Evolutionary conservation across 208 protist genomes (phyloP).

Genomic region (Wallacemonas sp.): DNA sequence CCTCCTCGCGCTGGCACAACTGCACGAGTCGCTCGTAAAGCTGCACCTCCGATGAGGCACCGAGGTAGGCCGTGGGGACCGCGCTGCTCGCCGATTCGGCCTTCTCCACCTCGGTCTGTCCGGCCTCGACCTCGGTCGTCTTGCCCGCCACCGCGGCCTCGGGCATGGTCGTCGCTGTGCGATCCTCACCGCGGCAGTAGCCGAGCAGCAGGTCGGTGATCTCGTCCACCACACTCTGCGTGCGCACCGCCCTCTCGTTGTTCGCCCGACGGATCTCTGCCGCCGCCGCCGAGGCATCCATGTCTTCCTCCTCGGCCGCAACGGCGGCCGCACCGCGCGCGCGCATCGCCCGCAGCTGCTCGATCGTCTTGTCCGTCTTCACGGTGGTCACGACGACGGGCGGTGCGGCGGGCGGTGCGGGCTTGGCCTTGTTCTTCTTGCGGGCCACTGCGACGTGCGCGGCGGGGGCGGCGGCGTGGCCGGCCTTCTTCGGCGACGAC

Average conservation of each 20-base stretch:
- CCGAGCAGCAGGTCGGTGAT: slow-evolving; percentile 52
- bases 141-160: slow-evolving; percentile 5
- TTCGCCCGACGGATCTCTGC: not conserved
- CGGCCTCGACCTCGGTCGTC: slow-evolving; percentile 17
- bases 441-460: slow-evolving; percentile 6
- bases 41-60: slow-evolving; percentile 29
- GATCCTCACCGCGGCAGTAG: slow-evolving; percentile 39
- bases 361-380: slow-evolving; percentile 33
- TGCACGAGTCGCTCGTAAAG: slow-evolving; percentile 47
- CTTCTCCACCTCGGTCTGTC: slow-evolving; percentile 11
- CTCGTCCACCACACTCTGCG: slow-evolving; percentile 47
- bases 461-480: not conserved
- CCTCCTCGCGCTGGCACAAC: slow-evolving; percentile 31
- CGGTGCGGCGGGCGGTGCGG: slow-evolving; percentile 13
- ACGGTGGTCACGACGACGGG: slow-evolving; percentile 37
- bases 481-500: not conserved
- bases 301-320: not conserved
- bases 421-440: slow-evolving; percentile 15
- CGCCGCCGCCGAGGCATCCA: not conserved
- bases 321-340: slow-evolving; percentile 29
- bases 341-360: slow-evolving; percentile 48
- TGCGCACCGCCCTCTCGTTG: slow-evolving; percentile 18
- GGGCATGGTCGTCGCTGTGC: slow-evolving; percentile 13
- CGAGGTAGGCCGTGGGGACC: not conserved
- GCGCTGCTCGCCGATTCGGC: slow-evolving; percentile 25